Evolutionary conservation across 495 filamentous ascomycete species (phyloP).

Genomic region (Aspergillus haitiensis): DNA sequence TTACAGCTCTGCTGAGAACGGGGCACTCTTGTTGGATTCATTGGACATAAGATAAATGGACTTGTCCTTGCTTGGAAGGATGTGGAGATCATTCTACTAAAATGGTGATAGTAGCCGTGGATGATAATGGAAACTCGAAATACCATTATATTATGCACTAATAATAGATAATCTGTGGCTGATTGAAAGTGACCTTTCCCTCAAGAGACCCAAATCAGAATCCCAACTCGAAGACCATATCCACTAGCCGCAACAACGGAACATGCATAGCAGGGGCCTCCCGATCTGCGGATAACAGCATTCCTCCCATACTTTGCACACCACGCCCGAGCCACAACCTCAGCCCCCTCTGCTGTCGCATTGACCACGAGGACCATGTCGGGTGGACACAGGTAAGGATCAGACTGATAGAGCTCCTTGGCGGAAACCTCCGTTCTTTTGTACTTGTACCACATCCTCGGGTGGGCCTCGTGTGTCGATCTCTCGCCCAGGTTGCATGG

Average conservation of each 20-base stretch:
- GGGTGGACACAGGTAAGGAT: neutral
- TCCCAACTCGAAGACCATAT: conserved; percentile 2
- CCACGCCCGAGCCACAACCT: conserved; percentile 5
- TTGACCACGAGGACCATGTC: neutral
- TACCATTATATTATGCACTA: neutral
- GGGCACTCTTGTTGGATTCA: conserved; percentile 43
- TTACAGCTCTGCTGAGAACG: conserved; percentile 47
- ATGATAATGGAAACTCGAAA: conserved; percentile 8
- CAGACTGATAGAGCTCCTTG: neutral
- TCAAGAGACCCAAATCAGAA: conserved; percentile 4
- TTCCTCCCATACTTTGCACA: conserved; percentile 1
- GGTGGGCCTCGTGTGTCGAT: neutral
- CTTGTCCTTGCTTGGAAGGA: conserved; percentile 55
- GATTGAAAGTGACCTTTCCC: neutral
- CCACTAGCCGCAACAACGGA: neutral
- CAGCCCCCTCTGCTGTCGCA: neutral
- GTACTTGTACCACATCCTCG: neutral
- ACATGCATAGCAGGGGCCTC: conserved; percentile 4
- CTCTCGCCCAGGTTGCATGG: neutral
- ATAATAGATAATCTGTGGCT: neutral
- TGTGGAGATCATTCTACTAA: conserved; percentile 52
- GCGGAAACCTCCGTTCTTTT: neutral
- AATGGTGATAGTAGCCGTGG: conserved; percentile 51
- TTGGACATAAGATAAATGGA: conserved; percentile 36
- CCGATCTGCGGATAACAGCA: neutral